These are phyloP conservation scores for Trichoderma harzianum DNA, from an alignment of 2,329 filamentous ascomycete genomes.

Conservation along the genomic window DNA sequence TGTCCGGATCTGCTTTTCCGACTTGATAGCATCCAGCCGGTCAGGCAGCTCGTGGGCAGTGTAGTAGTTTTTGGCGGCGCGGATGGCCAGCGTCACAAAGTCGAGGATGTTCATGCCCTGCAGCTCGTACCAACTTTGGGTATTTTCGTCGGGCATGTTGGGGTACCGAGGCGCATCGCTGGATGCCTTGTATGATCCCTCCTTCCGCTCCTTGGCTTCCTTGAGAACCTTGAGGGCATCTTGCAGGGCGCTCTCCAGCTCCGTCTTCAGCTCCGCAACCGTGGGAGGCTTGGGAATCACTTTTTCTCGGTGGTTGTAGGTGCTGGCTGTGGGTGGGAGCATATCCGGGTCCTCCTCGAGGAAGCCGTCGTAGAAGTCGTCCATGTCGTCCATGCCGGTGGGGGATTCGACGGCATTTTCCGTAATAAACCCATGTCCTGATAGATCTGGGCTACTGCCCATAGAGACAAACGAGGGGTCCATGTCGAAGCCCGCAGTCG, in stretches of 20 bases:
- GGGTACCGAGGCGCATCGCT: conserved; percentile 31
- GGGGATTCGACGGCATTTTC: conserved; percentile 47
- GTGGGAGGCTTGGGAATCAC: conserved; percentile 81
- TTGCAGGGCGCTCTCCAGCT: conserved; percentile 64
- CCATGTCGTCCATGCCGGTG: conserved; percentile 41
- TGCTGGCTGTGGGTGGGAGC: conserved; percentile 95
- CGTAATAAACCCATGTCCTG: conserved; percentile 37
- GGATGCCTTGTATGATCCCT: conserved; percentile 28
- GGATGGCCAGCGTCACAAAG: conserved; percentile 90
- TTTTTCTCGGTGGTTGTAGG: conserved; percentile 82
- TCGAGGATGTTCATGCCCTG: conserved; percentile 92
- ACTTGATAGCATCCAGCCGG: conserved; percentile 79
- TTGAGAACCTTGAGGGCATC: conserved; percentile 66
- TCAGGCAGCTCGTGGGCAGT: conserved; percentile 86
- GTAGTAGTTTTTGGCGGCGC: conserved; percentile 94
- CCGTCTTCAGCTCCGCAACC: conserved; percentile 68
- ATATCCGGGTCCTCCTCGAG: conserved; percentile 70
- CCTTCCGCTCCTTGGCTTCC: conserved; percentile 48
- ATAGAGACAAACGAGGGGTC: conserved; percentile 61
- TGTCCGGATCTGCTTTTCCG: conserved; percentile 78
- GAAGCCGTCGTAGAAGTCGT: conserved; percentile 51
- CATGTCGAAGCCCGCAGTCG: conserved; percentile 44
- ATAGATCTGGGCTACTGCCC: conserved; percentile 56
- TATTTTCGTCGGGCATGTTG: conserved; percentile 44
- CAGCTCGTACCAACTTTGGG: conserved; percentile 75